Conservation (phyloP, 768 basidiomycete genomes). For the Fibroporia radiculosa region DNA sequence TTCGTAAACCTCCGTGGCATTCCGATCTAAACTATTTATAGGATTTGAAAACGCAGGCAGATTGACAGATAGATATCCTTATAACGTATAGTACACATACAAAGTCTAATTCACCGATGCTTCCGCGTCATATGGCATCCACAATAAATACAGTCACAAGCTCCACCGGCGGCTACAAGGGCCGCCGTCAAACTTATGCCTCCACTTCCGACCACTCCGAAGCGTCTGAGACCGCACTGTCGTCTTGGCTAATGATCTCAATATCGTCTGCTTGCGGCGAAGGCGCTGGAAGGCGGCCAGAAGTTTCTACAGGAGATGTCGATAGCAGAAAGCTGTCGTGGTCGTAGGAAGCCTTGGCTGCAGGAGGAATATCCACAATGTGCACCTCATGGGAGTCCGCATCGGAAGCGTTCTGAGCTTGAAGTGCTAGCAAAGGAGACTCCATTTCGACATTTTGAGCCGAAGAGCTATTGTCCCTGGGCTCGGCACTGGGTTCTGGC, state of each 20-base stretch:
- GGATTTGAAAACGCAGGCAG: too few relatives aligned
- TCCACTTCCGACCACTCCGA: slow-evolving; percentile 1
- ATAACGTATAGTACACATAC: too few relatives aligned
- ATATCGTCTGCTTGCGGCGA: background rate
- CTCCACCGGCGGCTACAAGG: background rate
- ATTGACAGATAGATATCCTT: too few relatives aligned
- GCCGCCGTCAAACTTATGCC: background rate
- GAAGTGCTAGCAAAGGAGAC: background rate
- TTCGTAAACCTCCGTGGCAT: too few relatives aligned
- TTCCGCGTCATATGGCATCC: too few relatives aligned
- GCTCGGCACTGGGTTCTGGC: background rate
- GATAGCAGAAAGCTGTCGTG: slow-evolving; percentile 1
- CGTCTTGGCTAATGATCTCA: background rate
- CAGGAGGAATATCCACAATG: background rate
- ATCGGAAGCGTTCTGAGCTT: background rate
- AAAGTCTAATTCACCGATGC: too few relatives aligned
- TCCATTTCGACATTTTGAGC: background rate
- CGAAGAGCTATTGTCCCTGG: background rate
- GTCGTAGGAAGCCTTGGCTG: background rate
- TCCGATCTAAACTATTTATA: too few relatives aligned
- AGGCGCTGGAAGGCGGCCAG: background rate
- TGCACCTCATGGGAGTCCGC: background rate
- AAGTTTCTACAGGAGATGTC: background rate
- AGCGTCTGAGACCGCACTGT: background rate
- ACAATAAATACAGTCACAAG: background rate